phyloP scores from a whole-genome alignment of 2,329 filamentous ascomycete genomes.

The Penicillium psychrosexuale region DNA sequence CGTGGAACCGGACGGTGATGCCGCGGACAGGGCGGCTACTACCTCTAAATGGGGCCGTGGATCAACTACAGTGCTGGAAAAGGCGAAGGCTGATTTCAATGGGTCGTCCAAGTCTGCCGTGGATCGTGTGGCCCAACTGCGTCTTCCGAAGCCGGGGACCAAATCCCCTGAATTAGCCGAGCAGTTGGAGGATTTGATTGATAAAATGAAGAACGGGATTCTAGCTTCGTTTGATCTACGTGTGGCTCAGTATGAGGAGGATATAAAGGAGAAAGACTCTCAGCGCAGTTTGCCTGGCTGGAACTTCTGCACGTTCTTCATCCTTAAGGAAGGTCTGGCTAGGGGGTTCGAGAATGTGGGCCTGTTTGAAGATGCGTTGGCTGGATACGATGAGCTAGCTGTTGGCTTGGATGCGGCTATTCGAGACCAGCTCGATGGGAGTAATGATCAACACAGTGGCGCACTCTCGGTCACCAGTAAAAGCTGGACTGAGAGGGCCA shows the following conservation, averaged over 20 bases:
- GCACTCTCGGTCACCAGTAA: constrained; percentile 70
- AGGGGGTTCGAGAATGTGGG: constrained; percentile 95
- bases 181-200: constrained; percentile 79
- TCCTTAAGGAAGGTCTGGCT: constrained; percentile 91
- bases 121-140: constrained; percentile 81
- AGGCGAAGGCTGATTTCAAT: constrained; percentile 87
- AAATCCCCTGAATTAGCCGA: constrained; percentile 77
- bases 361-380: constrained; percentile 88
- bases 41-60: constrained; percentile 74
- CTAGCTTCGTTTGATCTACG: constrained; percentile 84
- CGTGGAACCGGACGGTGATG: constrained; percentile 76
- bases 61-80: constrained; percentile 81
- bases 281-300: constrained; percentile 86
- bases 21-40: constrained; percentile 61
- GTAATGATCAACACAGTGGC: constrained; percentile 65
- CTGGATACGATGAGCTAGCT: constrained; percentile 91
- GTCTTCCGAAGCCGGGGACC: constrained; percentile 57
- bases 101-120: constrained; percentile 66
- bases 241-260: constrained; percentile 92
- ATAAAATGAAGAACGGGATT: constrained; percentile 83
- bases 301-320: constrained; percentile 99
- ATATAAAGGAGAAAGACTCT: constrained; percentile 89
- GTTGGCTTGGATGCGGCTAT: constrained; percentile 81
- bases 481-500: constrained; percentile 63
- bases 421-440: constrained; percentile 65